phyloP scores from a whole-genome alignment of 371 early-diverging fungal genomes.

The Haplosporangium sp. region DNA sequence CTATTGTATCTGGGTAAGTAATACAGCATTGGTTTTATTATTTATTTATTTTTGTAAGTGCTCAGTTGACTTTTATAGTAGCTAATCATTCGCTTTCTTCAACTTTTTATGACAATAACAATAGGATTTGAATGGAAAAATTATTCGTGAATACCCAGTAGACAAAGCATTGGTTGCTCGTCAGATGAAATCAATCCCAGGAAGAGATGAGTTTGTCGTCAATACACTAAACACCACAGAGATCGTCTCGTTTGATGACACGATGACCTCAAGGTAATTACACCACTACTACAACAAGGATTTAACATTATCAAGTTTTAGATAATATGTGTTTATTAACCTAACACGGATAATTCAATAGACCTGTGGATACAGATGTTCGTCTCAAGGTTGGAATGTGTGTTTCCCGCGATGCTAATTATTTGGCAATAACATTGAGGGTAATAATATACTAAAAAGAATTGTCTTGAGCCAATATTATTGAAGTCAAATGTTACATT shows the following conservation, averaged over 20 bases:
- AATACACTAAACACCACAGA: conserved; percentile 9
- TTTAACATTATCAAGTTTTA: too few relatives aligned
- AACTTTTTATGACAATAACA: background rate
- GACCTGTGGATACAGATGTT: conserved; percentile 2
- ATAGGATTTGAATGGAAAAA: conserved; percentile 25
- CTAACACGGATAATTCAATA: background rate
- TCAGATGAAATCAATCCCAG: conserved; percentile 20
- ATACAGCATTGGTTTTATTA: background rate
- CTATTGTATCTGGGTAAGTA: conserved; percentile 30
- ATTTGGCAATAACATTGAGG: conserved; percentile 5
- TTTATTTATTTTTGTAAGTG: background rate
- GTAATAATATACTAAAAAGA: background rate
- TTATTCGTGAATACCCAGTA: conserved; percentile 12
- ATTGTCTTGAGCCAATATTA: background rate
- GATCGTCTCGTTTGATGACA: conserved; percentile 10
- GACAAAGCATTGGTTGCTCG: background rate
- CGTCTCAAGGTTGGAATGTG: background rate
- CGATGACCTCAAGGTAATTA: conserved; percentile 15
- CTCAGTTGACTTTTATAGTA: too few relatives aligned
- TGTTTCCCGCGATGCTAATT: background rate
- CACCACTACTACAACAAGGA: background rate
- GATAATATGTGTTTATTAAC: too few relatives aligned
- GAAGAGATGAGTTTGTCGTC: conserved; percentile 15
- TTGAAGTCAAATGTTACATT: too few relatives aligned
- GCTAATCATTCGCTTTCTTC: background rate